These are phyloP conservation scores for Scheffersomyces cryptocercus DNA, from an alignment of 1,139 yeast genomes.

Conservation along the genomic window DNA sequence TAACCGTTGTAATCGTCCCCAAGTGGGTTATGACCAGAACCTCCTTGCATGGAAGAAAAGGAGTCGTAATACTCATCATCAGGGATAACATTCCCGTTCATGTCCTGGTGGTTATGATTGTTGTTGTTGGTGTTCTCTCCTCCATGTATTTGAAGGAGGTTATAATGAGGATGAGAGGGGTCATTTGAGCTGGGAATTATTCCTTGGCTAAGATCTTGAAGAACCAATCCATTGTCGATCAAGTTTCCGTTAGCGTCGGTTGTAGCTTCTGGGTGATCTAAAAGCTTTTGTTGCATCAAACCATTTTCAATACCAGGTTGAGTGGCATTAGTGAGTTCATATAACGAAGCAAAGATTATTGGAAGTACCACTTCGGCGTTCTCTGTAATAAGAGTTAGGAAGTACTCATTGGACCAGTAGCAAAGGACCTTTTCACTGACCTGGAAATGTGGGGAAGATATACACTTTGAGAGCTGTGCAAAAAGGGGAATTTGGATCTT, in stretches of 20 bases:
- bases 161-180: conserved; percentile 19
- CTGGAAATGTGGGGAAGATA: conserved; percentile 94
- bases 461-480: conserved; percentile 92
- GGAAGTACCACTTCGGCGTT: conserved; percentile 91
- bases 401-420: conserved; percentile 94
- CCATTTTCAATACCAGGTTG: conserved; percentile 54
- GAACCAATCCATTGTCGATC: conserved; percentile 41
- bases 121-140: conserved; percentile 9
- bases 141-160: conserved; percentile 13
- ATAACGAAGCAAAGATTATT: conserved; percentile 84
- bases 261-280: conserved; percentile 41
- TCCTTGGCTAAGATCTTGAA: conserved; percentile 22
- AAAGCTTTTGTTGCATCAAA: conserved; percentile 43
- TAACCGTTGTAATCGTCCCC: conserved; percentile 16
- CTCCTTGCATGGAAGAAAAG: conserved; percentile 38
- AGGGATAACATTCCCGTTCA: conserved; percentile 30
- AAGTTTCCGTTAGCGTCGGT: conserved; percentile 51
- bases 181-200: conserved; percentile 19
- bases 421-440: conserved; percentile 94
- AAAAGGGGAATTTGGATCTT: conserved; percentile 92
- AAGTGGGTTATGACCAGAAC: conserved; percentile 11
- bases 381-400: conserved; percentile 85
- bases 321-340: conserved; percentile 68
- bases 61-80: conserved; percentile 51
- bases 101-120: conserved; percentile 14